Evolutionary conservation across 257 asterid genomes (phyloP).

Genomic region (Dorcoceras hygrometricum): DNA sequence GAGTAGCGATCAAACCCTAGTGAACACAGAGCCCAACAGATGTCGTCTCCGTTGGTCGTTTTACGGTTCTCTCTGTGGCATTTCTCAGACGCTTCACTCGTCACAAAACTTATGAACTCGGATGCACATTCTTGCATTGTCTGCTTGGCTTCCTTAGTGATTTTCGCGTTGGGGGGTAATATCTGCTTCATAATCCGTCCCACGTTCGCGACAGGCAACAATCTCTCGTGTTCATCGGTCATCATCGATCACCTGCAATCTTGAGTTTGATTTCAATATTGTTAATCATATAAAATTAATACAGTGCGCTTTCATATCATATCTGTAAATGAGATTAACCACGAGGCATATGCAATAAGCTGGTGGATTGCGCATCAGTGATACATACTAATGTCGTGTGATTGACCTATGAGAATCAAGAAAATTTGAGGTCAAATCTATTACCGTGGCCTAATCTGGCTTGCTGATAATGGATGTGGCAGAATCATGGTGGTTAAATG

Average conservation of each 20-base stretch:
- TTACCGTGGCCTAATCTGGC: no score
- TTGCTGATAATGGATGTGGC: background rate
- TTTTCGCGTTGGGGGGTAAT: slow-evolving; percentile 52
- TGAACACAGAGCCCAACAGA: slow-evolving; percentile 52
- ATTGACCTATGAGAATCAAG: slow-evolving; percentile 18
- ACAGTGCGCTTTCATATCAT: no score
- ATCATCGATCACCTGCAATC: no score
- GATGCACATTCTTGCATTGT: slow-evolving; percentile 64
- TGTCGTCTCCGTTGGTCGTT: slow-evolving; percentile 62
- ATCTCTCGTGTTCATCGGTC: slow-evolving; percentile 40
- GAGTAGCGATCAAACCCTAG: slow-evolving; percentile 59
- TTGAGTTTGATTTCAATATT: no score
- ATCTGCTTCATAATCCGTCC: slow-evolving; percentile 63
- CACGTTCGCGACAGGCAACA: slow-evolving; percentile 72
- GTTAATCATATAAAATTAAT: no score
- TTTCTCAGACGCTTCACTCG: slow-evolving; percentile 54
- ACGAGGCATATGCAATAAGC: slow-evolving; percentile 3
- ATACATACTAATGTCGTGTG: no score
- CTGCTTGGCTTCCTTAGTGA: slow-evolving; percentile 62
- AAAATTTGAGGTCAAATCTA: no score
- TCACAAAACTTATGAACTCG: slow-evolving; percentile 64
- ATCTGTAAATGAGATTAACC: no score
- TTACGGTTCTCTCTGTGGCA: slow-evolving; percentile 64
- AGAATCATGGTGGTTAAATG: background rate
- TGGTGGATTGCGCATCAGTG: slow-evolving; percentile 38